Percentiles rank a stretch among this genome's conserved stretches.
phyloP scores from a whole-genome alignment of 2,329 filamentous ascomycete species.

The Penicillium verrucosum region DNA sequence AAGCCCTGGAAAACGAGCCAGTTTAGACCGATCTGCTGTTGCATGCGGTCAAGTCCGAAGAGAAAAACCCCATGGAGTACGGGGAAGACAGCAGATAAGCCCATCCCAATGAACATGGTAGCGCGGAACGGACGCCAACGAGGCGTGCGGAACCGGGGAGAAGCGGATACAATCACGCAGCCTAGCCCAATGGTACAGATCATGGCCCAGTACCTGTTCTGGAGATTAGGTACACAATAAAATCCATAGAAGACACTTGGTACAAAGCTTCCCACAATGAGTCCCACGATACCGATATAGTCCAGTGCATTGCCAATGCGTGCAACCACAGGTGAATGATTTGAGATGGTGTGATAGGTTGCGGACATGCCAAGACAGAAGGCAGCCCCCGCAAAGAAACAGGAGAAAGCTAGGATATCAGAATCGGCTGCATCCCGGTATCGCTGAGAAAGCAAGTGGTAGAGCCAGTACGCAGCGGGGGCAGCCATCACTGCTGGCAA shows the following conservation, averaged over 20 bases:
- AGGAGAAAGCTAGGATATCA: constrained; percentile 70
- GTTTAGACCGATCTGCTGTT: constrained; percentile 71
- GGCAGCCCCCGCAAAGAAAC: constrained; percentile 74
- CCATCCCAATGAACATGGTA: constrained; percentile 84
- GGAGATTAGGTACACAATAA: constrained; percentile 63
- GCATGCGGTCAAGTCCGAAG: constrained; percentile 65
- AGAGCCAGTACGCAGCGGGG: constrained; percentile 52
- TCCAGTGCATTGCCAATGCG: constrained; percentile 89
- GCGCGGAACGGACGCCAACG: constrained; percentile 81
- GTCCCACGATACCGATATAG: constrained; percentile 85
- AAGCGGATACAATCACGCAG: constrained; percentile 72
- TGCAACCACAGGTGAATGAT: constrained; percentile 75
- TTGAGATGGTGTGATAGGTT: constrained; percentile 78
- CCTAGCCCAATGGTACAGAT: constrained; percentile 74
- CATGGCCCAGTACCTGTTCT: constrained; percentile 71
- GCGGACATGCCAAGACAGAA: constrained; percentile 76
- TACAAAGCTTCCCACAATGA: constrained; percentile 90
- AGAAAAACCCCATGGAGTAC: constrained; percentile 70
- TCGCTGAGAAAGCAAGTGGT: constrained; percentile 58
- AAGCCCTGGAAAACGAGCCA: constrained; percentile 78
- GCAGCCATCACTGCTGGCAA: constrained; percentile 63
- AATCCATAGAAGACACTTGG: constrained; percentile 87
- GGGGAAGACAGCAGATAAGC: constrained; percentile 77
- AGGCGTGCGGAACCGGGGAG: constrained; percentile 80
- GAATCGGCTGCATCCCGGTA: constrained; percentile 60